Conservation (phyloP, 1,284 basidiomycete species). For the Volvariella surrecta region DNA sequence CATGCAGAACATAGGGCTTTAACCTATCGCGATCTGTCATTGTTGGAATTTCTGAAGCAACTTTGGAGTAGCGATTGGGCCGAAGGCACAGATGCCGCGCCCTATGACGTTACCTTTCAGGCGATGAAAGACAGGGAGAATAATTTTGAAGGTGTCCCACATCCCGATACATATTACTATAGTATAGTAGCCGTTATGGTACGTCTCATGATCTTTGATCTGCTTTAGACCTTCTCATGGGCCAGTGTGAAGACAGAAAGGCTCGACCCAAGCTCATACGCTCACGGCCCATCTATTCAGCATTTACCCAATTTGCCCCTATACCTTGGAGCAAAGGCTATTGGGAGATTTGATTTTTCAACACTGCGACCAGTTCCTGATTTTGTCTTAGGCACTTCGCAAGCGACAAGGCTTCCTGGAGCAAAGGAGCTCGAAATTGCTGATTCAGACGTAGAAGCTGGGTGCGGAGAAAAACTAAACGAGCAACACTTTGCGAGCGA, state of each 20-base stretch:
- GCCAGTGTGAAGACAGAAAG: not conserved
- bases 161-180: slow-evolving; percentile 33
- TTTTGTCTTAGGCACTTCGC: slow-evolving; percentile 13
- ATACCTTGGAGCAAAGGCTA: not conserved
- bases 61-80: slow-evolving; percentile 43
- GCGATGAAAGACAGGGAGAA: slow-evolving; percentile 36
- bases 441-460: too few relatives aligned
- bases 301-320: not conserved
- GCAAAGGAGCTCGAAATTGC: too few relatives aligned
- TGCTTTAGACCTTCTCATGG: slow-evolving; percentile 4
- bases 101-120: slow-evolving; percentile 40
- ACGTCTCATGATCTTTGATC: slow-evolving; percentile 9
- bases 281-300: not conserved
- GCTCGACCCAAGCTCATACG: not conserved
- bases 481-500: slow-evolving; percentile 33
- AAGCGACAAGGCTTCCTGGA: too few relatives aligned
- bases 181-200: slow-evolving; percentile 35
- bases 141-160: slow-evolving; percentile 25
- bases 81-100: slow-evolving; percentile 34
- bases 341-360: slow-evolving; percentile 28
- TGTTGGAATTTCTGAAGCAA: slow-evolving; percentile 25
- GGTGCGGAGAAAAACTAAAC: slow-evolving; percentile 4
- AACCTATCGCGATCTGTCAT: slow-evolving; percentile 28
- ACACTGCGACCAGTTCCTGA: slow-evolving; percentile 26
- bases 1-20: slow-evolving; percentile 34